These are phyloP conservation scores for Volvox reticuliferus DNA, from an alignment of 139 green algal genomes.

Conservation along the genomic window DNA sequence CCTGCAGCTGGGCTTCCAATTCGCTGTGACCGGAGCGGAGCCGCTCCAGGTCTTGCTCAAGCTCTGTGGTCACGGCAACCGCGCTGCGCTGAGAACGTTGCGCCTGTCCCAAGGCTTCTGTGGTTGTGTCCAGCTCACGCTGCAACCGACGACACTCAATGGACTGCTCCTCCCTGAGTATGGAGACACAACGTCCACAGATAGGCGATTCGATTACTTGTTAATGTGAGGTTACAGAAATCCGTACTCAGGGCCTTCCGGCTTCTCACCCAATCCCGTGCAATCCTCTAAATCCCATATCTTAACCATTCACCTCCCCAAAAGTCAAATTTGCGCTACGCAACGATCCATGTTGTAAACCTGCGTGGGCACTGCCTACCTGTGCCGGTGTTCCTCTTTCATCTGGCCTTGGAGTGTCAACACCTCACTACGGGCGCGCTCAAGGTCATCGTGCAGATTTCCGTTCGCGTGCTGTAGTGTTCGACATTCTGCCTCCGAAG, in stretches of 20 bases:
- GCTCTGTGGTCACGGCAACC: neutral
- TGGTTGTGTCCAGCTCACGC: constrained; percentile 15
- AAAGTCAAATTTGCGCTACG: too few relatives aligned
- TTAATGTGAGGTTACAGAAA: too few relatives aligned
- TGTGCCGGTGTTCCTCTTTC: constrained; percentile 15
- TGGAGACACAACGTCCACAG: neutral
- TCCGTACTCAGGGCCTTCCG: too few relatives aligned
- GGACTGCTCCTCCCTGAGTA: constrained; percentile 29
- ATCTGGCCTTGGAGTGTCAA: constrained; percentile 8
- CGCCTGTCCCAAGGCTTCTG: neutral
- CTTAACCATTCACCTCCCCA: too few relatives aligned
- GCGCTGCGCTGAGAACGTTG: constrained; percentile 30
- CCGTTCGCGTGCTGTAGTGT: constrained; percentile 33
- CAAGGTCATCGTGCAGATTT: constrained; percentile 22
- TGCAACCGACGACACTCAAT: constrained; percentile 20
- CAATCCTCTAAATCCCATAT: too few relatives aligned
- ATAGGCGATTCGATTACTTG: too few relatives aligned
- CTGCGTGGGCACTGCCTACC: neutral
- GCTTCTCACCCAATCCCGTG: too few relatives aligned
- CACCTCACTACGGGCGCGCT: neutral
- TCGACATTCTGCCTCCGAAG: constrained; percentile 10
- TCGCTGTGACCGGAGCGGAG: neutral
- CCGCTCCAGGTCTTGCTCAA: constrained; percentile 27
- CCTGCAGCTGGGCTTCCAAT: constrained; percentile 20
- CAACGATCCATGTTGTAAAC: too few relatives aligned